Conservation (phyloP, 768 basidiomycete genomes). For the Trametes elegans region DNA sequence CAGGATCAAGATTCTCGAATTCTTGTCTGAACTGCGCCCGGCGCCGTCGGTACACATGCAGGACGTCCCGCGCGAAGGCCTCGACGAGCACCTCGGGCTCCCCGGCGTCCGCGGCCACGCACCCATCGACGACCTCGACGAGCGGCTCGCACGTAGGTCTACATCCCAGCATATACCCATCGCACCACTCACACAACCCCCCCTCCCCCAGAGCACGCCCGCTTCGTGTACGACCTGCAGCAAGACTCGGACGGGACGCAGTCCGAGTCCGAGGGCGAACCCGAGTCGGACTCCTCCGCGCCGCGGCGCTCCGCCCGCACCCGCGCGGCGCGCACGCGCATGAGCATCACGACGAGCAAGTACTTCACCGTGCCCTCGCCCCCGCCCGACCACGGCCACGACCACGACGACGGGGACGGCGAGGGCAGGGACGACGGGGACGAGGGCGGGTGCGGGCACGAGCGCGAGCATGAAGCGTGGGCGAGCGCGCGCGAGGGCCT, state of each 20-base stretch:
- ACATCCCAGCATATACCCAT: neutral
- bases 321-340: conserved; percentile 37
- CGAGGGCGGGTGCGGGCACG: conserved; percentile 38
- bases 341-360: conserved; percentile 66
- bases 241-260: conserved; percentile 25
- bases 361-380: conserved; percentile 50
- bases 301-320: conserved; percentile 9
- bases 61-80: conserved; percentile 69
- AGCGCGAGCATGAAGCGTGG: conserved; percentile 9
- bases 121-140: conserved; percentile 60
- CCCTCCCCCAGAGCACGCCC: conserved; percentile 52
- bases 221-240: conserved; percentile 48
- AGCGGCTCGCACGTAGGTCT: conserved; percentile 65
- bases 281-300: conserved; percentile 38
- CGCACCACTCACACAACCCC: neutral
- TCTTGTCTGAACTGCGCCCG: conserved; percentile 56
- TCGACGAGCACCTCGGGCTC: conserved; percentile 63
- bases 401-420: too few relatives aligned
- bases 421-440: conserved; percentile 26
- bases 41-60: conserved; percentile 90
- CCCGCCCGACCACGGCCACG: conserved; percentile 10
- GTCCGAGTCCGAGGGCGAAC: conserved; percentile 29
- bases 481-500: neutral
- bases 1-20: conserved; percentile 50
- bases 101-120: conserved; percentile 45